A percentile compares a stretch with the other conserved stretches of the same genome.
These are phyloP conservation scores for Naganishia antarctica DNA, from an alignment of 768 basidiomycete species.

Conservation along the genomic window DNA sequence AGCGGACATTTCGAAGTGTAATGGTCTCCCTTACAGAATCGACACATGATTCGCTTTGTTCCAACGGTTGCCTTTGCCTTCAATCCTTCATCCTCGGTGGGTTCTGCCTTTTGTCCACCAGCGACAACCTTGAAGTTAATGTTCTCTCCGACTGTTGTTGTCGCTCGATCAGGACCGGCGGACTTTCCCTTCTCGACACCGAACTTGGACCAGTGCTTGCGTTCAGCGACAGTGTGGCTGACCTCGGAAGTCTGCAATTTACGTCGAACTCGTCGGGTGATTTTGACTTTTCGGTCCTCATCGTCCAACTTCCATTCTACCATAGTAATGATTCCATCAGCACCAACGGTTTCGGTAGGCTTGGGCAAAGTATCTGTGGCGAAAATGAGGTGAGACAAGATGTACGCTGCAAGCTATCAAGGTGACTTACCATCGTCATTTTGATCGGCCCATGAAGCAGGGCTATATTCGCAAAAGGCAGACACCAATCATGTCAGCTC, in stretches of 20 bases:
- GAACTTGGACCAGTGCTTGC: constrained; percentile 86
- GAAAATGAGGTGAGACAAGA: background rate
- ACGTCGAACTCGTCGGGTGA: constrained; percentile 78
- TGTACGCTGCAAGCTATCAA: background rate
- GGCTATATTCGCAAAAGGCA: background rate
- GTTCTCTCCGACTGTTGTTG: constrained; percentile 74
- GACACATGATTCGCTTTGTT: constrained; percentile 76
- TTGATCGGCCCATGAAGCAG: constrained; percentile 13
- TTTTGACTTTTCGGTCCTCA: constrained; percentile 92
- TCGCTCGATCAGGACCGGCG: constrained; percentile 83
- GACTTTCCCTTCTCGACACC: constrained; percentile 82
- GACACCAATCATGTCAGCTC: background rate
- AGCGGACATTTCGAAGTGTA: constrained; percentile 98
- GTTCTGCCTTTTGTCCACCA: constrained; percentile 59
- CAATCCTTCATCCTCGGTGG: constrained; percentile 64
- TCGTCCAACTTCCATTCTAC: constrained; percentile 81
- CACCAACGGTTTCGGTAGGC: constrained; percentile 64
- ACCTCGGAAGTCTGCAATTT: constrained; percentile 84
- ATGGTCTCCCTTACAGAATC: constrained; percentile 92
- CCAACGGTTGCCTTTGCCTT: constrained; percentile 58
- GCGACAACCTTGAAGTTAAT: constrained; percentile 61
- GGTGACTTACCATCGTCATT: constrained; percentile 1
- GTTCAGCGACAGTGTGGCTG: constrained; percentile 88
- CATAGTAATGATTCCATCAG: constrained; percentile 80
- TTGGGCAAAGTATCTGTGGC: constrained; percentile 45